Percentiles rank a stretch among this genome's conserved stretches.
phyloP scores from a whole-genome alignment of 805 yeast genomes.

The Hanseniaspora lachancei region DNA sequence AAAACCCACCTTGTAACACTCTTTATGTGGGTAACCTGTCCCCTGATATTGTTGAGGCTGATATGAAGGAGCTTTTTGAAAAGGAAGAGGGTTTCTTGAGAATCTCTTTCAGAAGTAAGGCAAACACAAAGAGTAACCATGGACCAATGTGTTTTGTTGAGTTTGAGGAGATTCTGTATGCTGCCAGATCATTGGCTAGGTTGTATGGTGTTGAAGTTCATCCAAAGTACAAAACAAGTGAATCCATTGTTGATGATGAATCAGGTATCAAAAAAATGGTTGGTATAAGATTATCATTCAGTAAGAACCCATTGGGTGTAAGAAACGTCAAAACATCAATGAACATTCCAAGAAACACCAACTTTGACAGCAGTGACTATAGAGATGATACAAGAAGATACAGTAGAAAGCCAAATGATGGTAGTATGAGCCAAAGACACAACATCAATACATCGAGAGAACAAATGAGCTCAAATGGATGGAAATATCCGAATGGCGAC shows the following conservation, averaged over 20 bases:
- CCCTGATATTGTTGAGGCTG: slow-evolving; percentile 91
- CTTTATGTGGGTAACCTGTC: slow-evolving; percentile 94
- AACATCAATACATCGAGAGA: neutral
- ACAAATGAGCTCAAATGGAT: neutral
- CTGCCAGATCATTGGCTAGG: slow-evolving; percentile 87
- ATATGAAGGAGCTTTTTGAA: slow-evolving; percentile 72
- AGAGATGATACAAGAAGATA: slow-evolving; percentile 12
- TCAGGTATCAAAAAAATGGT: slow-evolving; percentile 43
- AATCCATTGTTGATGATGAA: slow-evolving; percentile 29
- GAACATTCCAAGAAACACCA: slow-evolving; percentile 16
- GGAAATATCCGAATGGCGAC: neutral
- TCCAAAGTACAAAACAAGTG: slow-evolving; percentile 29
- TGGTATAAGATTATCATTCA: slow-evolving; percentile 84
- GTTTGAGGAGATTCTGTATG: slow-evolving; percentile 88
- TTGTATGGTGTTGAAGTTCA: slow-evolving; percentile 86
- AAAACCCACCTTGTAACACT: slow-evolving; percentile 97
- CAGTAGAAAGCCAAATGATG: neutral
- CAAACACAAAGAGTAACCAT: slow-evolving; percentile 40
- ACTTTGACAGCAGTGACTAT: neutral
- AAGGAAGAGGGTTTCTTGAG: slow-evolving; percentile 88
- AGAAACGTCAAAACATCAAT: slow-evolving; percentile 51
- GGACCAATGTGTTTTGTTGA: slow-evolving; percentile 99
- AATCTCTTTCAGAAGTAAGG: slow-evolving; percentile 76
- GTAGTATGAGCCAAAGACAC: neutral
- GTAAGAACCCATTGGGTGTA: slow-evolving; percentile 94